Evolutionary conservation across 2,329 filamentous ascomycete species (phyloP).

Genomic region (Paecilomyces variotii): DNA sequence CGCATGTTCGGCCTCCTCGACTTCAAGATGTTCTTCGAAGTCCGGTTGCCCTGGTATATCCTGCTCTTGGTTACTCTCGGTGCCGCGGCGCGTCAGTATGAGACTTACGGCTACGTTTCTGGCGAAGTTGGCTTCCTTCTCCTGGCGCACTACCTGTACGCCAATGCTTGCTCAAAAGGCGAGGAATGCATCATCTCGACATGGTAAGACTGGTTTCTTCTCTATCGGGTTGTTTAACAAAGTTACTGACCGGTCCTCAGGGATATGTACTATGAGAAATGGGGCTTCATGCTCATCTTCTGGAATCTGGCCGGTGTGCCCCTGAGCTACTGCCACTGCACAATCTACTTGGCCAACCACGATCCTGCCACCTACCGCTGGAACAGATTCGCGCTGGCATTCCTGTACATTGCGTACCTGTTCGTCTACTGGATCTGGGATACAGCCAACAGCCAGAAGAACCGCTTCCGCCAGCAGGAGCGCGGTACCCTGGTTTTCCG

Average conservation of each 20-base stretch:
- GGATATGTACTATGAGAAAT: slow-evolving; percentile 97
- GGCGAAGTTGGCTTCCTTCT: slow-evolving; percentile 77
- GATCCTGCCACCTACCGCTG: slow-evolving; percentile 68
- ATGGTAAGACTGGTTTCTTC: slow-evolving; percentile 45
- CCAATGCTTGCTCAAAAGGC: slow-evolving; percentile 85
- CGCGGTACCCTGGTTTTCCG: slow-evolving; percentile 61
- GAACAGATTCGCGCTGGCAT: slow-evolving; percentile 59
- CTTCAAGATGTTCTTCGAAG: slow-evolving; percentile 95
- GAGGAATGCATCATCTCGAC: slow-evolving; percentile 85
- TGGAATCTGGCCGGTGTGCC: slow-evolving; percentile 93
- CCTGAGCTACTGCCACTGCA: slow-evolving; percentile 88
- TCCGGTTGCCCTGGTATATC: slow-evolving; percentile 87
- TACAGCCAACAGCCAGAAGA: slow-evolving; percentile 88
- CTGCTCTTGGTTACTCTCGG: slow-evolving; percentile 70
- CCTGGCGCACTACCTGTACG: slow-evolving; percentile 86
- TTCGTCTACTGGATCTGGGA: slow-evolving; percentile 90
- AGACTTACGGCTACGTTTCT: slow-evolving; percentile 75
- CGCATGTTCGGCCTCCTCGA: slow-evolving; percentile 76
- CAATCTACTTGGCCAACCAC: slow-evolving; percentile 80
- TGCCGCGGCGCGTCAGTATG: slow-evolving; percentile 73
- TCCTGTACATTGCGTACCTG: slow-evolving; percentile 64
- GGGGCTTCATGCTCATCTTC: slow-evolving; percentile 96
- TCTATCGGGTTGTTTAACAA: slow-evolving; percentile 4
- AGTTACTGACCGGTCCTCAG: slow-evolving; percentile 24
- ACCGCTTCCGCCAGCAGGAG: slow-evolving; percentile 76